phyloP scores from a whole-genome alignment of 2,329 filamentous ascomycete species.

The Botrytis galanthina region DNA sequence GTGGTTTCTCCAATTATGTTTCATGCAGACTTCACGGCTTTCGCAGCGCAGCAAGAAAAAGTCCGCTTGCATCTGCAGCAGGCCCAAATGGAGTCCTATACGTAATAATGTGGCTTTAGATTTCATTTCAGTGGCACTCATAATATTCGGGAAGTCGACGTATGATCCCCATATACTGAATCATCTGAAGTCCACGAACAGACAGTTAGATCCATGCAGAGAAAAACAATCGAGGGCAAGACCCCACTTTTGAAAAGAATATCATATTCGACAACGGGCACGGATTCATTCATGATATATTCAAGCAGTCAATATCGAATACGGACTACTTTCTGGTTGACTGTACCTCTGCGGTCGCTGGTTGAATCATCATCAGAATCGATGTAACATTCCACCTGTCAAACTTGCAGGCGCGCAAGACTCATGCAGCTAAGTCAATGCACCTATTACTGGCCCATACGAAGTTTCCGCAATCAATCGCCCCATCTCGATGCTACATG shows the following conservation, averaged over 20 bases:
- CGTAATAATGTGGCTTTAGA: background rate
- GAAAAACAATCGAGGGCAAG: background rate
- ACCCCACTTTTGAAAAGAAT: constrained; percentile 1
- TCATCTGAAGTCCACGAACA: background rate
- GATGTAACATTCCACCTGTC: constrained; percentile 9
- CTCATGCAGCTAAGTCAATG: background rate
- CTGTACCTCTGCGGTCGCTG: background rate
- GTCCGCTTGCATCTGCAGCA: background rate
- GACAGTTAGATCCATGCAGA: background rate
- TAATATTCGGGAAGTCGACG: background rate
- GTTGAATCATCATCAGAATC: background rate
- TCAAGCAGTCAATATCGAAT: constrained; percentile 8
- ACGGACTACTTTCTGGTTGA: background rate
- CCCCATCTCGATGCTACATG: background rate
- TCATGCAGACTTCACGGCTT: background rate
- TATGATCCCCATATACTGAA: background rate
- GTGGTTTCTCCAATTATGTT: background rate
- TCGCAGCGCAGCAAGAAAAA: background rate
- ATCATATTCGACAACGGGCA: constrained; percentile 6
- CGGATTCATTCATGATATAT: constrained; percentile 12
- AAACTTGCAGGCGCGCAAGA: background rate
- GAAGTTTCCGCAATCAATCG: background rate
- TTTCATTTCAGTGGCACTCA: background rate
- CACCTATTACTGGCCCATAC: background rate
- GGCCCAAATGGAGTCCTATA: background rate